Percentiles rank a stretch among this genome's conserved stretches.
Evolutionary conservation across 2,329 filamentous ascomycete species (phyloP).

Genomic region (Dactylonectria estremocensis): DNA sequence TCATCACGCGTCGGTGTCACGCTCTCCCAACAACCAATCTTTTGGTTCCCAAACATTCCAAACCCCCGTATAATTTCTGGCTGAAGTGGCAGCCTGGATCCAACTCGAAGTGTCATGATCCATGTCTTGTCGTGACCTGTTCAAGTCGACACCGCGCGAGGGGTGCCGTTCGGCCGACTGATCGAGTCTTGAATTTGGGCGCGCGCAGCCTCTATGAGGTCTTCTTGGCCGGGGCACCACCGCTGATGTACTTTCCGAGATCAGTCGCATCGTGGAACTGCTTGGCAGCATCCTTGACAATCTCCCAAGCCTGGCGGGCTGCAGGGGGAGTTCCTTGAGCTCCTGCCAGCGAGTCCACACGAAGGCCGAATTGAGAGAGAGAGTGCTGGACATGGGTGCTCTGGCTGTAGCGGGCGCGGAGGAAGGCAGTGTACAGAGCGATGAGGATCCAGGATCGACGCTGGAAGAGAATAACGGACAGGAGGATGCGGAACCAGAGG

Average conservation of each 20-base stretch:
- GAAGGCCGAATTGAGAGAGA: slow-evolving; percentile 79
- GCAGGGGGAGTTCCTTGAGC: slow-evolving; percentile 89
- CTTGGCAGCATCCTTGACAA: slow-evolving; percentile 79
- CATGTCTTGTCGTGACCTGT: slow-evolving; percentile 36
- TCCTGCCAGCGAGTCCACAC: slow-evolving; percentile 85
- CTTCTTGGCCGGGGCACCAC: slow-evolving; percentile 67
- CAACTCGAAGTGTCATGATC: slow-evolving; percentile 40
- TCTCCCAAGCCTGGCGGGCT: slow-evolving; percentile 85
- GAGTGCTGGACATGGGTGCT: slow-evolving; percentile 93
- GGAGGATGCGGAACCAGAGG: slow-evolving; percentile 86
- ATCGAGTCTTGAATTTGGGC: slow-evolving; percentile 17
- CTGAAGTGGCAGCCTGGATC: slow-evolving; percentile 36
- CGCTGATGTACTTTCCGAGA: slow-evolving; percentile 78
- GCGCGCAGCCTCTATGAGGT: slow-evolving; percentile 52
- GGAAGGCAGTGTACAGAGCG: slow-evolving; percentile 88
- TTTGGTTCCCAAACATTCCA: slow-evolving; percentile 22
- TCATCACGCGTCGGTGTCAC: background rate
- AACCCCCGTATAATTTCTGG: slow-evolving; percentile 12
- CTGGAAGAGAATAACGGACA: slow-evolving; percentile 89
- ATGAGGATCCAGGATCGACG: slow-evolving; percentile 93
- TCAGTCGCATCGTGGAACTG: slow-evolving; percentile 88
- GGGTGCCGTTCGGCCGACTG: slow-evolving; percentile 21
- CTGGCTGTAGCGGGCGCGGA: slow-evolving; percentile 91
- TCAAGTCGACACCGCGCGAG: slow-evolving; percentile 21
- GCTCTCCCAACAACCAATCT: slow-evolving; percentile 29